These are phyloP conservation scores for Fusarium denticulatum DNA, from an alignment of 2,329 filamentous ascomycete genomes.

Conservation along the genomic window DNA sequence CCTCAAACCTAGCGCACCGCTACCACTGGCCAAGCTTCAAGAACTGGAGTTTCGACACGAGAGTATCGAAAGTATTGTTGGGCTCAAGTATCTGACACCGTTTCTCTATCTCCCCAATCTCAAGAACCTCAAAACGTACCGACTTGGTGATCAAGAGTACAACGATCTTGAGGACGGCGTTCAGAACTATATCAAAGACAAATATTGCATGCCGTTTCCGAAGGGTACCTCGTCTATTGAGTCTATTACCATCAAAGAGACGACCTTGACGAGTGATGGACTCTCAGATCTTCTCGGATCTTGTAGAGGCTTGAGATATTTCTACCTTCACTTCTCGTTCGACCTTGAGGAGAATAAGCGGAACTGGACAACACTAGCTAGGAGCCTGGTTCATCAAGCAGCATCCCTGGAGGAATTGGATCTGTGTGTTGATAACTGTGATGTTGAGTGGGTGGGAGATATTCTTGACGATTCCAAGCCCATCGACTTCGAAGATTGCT, in stretches of 20 bases:
- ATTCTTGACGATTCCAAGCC: background rate
- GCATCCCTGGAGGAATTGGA: background rate
- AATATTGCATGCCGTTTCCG: background rate
- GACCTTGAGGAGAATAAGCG: background rate
- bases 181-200: background rate
- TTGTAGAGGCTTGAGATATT: background rate
- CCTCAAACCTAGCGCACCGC: background rate
- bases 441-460: background rate
- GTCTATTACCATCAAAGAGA: background rate
- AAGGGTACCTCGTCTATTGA: background rate
- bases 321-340: background rate
- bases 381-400: background rate
- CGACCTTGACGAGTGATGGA: background rate
- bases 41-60: background rate
- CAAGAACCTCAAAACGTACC: background rate
- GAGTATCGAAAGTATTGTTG: background rate
- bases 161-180: background rate
- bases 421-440: background rate
- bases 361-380: background rate
- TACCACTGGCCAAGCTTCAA: background rate
- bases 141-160: background rate
- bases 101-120: background rate
- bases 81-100: background rate
- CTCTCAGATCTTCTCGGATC: background rate
- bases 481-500: background rate